Conservation (phyloP, 1,284 basidiomycete species). For the Dichomitus squalens region DNA sequence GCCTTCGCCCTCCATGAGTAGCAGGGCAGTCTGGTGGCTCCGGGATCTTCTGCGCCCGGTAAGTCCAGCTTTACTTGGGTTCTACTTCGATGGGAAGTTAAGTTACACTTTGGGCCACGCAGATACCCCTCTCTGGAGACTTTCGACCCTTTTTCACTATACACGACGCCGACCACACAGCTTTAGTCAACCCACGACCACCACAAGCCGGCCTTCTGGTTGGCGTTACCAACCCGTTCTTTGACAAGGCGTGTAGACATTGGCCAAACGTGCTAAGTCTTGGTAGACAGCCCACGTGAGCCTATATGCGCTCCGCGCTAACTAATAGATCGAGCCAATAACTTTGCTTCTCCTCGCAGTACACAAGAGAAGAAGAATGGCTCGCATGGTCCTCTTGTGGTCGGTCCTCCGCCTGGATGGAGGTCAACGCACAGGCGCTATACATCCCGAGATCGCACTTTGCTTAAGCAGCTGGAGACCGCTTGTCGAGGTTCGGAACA, state of each 20-base stretch:
- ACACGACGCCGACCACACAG: conserved; percentile 84
- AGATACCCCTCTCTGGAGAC: conserved; percentile 87
- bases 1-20: conserved; percentile 78
- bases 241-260: conserved; percentile 85
- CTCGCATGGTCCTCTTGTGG: conserved; percentile 26
- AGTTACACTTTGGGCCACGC: neutral
- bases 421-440: conserved; percentile 80
- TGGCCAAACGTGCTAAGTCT: conserved; percentile 90
- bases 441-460: conserved; percentile 79
- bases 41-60: conserved; percentile 88
- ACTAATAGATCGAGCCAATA: neutral
- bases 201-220: conserved; percentile 85
- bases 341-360: neutral
- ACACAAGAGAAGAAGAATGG: conserved; percentile 6
- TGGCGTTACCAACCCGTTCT: conserved; percentile 95
- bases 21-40: conserved; percentile 89
- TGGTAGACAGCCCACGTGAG: conserved; percentile 49
- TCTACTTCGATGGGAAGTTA: neutral
- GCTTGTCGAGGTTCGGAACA: conserved; percentile 52
- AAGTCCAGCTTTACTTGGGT: conserved; percentile 25
- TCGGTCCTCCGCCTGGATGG: conserved; percentile 71
- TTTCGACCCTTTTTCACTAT: conserved; percentile 95
- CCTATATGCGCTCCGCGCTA: neutral
- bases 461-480: conserved; percentile 71
- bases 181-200: conserved; percentile 80